Evolutionary conservation across 2,329 filamentous ascomycete genomes (phyloP), one percentile per base, ranked within the genome.

Genomic region (Trichophyton mentagrophytes): DNA sequence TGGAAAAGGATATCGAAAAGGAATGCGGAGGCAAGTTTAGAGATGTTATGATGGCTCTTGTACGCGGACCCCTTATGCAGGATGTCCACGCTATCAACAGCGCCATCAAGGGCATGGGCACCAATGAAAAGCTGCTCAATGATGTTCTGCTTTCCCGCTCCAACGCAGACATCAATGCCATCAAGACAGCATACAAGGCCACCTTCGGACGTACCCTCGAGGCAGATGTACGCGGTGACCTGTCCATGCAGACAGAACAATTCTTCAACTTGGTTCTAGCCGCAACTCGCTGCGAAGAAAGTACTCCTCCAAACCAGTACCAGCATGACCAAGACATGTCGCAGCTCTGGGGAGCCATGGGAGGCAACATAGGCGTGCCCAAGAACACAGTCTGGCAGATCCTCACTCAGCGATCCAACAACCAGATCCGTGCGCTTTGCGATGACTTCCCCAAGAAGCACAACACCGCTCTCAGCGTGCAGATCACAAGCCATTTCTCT

Each of bases 141-240:
- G 92, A 97, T 67, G 81, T 96, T 4, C 80, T 97, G 1, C 82
- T 96, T 3, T 81, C 85, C 7, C 83, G 92, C 40, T 88, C 85
- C 40, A 97, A 97, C 69, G 90, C 90, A 38, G 92, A 97, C 67
- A 78, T 99, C 44, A 81, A 83, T 60, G 89, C 89, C 44, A 96
- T 99, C 78, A 95, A 95, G 76, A 74, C 78, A 55, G 82, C 84
- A 17, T 97, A 95, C 71, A 80, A 85, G 51, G 80, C 81, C 15
- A 83, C 81, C 0, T 90, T 86, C 76, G 77, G 78, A 42, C 80
- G 80, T 20, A 79, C 80, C 15, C 81, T 97, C 0, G 86, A 91
- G 67, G 76, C 78, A 11, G 87, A 88, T 60, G 83, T 97, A 64
- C 84, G 84, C 65, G 82, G 81, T 20, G 92, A 97, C 66, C 77